phyloP scores from a whole-genome alignment of 2,329 filamentous ascomycete species.

The Aspergillus viridinutans region DNA sequence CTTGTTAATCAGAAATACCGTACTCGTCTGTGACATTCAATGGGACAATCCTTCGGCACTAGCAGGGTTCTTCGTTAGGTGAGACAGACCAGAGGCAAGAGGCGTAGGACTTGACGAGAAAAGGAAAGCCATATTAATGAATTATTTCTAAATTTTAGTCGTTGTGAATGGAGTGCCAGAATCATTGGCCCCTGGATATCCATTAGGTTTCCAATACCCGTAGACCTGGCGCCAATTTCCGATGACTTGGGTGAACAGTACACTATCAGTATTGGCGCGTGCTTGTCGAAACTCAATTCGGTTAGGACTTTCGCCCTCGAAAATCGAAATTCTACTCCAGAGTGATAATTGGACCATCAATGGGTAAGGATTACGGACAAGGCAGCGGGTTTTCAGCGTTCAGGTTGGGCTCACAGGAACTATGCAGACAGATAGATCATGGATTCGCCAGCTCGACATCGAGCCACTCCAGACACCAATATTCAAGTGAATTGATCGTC shows the following conservation, averaged over 20 bases:
- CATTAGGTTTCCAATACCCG: background rate
- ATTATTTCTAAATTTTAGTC: background rate
- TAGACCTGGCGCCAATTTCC: conserved; percentile 16
- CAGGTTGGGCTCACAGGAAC: background rate
- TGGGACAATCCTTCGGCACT: background rate
- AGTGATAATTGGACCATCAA: background rate
- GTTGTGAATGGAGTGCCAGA: background rate
- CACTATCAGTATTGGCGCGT: conserved; percentile 27
- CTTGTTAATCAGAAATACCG: background rate
- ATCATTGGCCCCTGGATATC: background rate
- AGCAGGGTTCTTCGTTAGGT: background rate
- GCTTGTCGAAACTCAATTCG: conserved; percentile 34
- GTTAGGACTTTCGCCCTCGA: background rate
- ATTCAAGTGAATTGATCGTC: background rate
- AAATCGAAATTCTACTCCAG: background rate
- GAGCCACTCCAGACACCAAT: background rate
- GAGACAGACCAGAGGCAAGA: background rate
- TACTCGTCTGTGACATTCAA: background rate
- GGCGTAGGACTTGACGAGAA: background rate
- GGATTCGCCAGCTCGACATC: background rate
- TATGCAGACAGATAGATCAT: background rate
- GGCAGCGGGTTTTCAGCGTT: background rate
- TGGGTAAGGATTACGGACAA: background rate
- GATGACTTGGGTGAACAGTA: conserved; percentile 26
- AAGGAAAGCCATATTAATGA: background rate